Evolutionary conservation across 2,329 filamentous ascomycete species (phyloP), one percentile per base, ranked within the genome.

Genomic region (Apiospora hydei): DNA sequence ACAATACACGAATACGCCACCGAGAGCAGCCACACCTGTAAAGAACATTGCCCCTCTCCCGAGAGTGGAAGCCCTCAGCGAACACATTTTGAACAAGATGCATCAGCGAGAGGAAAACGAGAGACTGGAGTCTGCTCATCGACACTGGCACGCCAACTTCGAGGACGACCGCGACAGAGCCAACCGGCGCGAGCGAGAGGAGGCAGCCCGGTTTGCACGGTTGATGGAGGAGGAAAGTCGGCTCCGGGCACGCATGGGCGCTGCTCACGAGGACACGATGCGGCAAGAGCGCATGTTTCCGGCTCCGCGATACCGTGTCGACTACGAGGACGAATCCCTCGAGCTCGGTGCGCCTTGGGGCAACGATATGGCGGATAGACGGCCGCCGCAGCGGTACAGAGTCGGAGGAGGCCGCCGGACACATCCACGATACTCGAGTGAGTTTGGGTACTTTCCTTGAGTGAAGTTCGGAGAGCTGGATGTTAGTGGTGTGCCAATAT

Each of bases 371-470:
- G 21, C 57, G 10, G 57, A 64, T n/a, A 64, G 57, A 24, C 57
- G 57, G 21, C 18, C 57, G 34, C 57, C 57, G 30, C 57, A 64
- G 34, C 30, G 57, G 5, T 41, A 41, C 30, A 41, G 57, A 64
- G 34, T 3, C 10, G 57, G 57, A 21, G 57, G 34, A 41, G 34
- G 57, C 10, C 57, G 34, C 34, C 57, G 57, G 18, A 64, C 57
- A 21, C 57, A 64, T n/a, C 57, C 57, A 41, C 57, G 57, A 41
- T 64, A 64, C 57, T 64, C 57, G 16, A 64, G 57, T 30, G 57
- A 64, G 57, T 64, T n/a, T 64, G 57, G 57, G 18, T 64, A 64
- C 57, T 64, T 64, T 41, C 57, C 57, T n/a, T 64, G 57, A 64
- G 30, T 38, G 34, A 14, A 64, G 57, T 18, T 10, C 10, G 34